These are phyloP conservation scores for Prunus fruticosa DNA, from an alignment of 306 rosid genomes.

Conservation along the genomic window DNA sequence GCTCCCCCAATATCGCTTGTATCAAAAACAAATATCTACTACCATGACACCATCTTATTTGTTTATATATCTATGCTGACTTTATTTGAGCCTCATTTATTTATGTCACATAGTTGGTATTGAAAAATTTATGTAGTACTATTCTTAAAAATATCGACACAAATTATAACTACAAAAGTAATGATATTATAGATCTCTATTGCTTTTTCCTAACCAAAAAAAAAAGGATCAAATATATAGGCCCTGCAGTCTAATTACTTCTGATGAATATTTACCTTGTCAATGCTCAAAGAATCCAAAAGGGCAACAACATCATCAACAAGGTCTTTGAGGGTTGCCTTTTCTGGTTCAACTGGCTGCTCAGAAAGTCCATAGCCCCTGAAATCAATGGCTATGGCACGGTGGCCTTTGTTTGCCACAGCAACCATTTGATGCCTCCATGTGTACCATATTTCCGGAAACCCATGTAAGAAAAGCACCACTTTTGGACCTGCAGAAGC, in stretches of 20 bases:
- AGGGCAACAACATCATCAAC: constrained; percentile 45
- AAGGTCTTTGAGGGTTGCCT: constrained; percentile 39
- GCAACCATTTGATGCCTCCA: constrained; percentile 78
- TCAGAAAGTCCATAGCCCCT: constrained; percentile 82
- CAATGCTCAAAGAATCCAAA: constrained; percentile 51
- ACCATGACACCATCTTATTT: too few relatives aligned
- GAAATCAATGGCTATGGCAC: constrained; percentile 66
- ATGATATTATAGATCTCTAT: too few relatives aligned
- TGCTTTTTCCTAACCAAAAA: too few relatives aligned
- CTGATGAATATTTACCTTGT: constrained; percentile 31
- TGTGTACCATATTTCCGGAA: constrained; percentile 80
- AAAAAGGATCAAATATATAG: too few relatives aligned
- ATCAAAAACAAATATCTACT: too few relatives aligned
- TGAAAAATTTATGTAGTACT: too few relatives aligned
- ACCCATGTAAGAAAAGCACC: constrained; percentile 75
- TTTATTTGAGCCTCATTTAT: too few relatives aligned
- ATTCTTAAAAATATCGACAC: too few relatives aligned
- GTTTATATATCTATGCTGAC: too few relatives aligned
- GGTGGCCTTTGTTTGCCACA: constrained; percentile 58
- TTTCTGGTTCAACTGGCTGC: constrained; percentile 51
- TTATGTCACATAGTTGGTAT: too few relatives aligned
- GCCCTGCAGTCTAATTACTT: neutral
- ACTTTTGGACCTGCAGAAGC: constrained; percentile 42
- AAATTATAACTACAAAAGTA: too few relatives aligned
- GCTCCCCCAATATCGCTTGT: too few relatives aligned